Percentiles rank a stretch among this genome's conserved stretches.
Conservation (phyloP, 2,329 filamentous ascomycete species). For the Fusarium hainanense region DNA sequence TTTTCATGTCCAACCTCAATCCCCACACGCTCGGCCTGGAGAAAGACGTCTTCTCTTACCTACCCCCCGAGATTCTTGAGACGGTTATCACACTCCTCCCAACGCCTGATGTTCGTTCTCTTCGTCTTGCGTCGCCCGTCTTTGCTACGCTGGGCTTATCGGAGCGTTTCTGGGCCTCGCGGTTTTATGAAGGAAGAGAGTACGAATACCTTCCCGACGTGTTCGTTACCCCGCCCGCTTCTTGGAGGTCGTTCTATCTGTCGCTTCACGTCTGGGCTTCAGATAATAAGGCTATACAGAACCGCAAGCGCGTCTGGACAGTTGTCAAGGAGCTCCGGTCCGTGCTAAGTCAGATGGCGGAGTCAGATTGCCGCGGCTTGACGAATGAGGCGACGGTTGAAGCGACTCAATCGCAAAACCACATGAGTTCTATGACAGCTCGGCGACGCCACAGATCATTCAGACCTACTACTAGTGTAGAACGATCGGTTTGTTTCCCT, state of each 20-base stretch:
- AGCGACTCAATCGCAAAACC: too few relatives aligned
- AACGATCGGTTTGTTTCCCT: too few relatives aligned
- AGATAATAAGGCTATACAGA: not conserved
- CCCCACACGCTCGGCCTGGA: not conserved
- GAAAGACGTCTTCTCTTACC: constrained; percentile 13
- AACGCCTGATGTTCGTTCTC: constrained; percentile 11
- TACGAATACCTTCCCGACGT: constrained; percentile 21
- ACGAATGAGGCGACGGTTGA: too few relatives aligned
- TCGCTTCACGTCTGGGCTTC: not conserved
- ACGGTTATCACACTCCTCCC: constrained; percentile 9
- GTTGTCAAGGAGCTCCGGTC: not conserved
- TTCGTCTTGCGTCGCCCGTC: constrained; percentile 23
- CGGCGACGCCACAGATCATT: too few relatives aligned
- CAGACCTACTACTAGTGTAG: too few relatives aligned
- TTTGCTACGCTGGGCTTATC: constrained; percentile 15
- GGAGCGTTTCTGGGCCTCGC: constrained; percentile 31
- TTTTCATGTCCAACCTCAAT: constrained; percentile 1
- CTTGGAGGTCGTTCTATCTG: constrained; percentile 8
- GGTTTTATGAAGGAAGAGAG: constrained; percentile 18
- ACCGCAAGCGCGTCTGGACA: not conserved
- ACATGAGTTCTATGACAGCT: too few relatives aligned
- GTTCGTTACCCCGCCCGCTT: not conserved
- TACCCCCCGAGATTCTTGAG: constrained; percentile 28
- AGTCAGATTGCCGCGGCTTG: not conserved
- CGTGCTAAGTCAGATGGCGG: not conserved